phyloP scores from a whole-genome alignment of 2,329 filamentous ascomycete genomes.

The Ophiostoma ulmi region DNA sequence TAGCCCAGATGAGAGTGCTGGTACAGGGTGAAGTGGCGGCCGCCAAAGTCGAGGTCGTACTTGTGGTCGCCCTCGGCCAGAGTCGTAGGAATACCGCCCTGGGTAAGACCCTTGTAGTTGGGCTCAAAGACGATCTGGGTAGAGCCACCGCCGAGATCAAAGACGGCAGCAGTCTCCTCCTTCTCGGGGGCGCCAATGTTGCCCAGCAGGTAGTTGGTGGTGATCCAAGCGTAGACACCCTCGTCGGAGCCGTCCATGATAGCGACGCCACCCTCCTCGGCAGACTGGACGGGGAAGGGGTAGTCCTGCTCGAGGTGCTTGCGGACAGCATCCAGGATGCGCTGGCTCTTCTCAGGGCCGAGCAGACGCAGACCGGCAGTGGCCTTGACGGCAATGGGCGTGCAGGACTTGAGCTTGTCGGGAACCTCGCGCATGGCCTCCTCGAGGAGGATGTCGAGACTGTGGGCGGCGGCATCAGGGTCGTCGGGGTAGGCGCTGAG shows the following conservation, averaged over 20 bases:
- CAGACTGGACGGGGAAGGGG: constrained; percentile 88
- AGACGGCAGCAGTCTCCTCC: constrained; percentile 85
- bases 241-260: constrained; percentile 98
- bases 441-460: constrained; percentile 80
- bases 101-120: constrained; percentile 68
- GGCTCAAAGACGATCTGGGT: constrained; percentile 99
- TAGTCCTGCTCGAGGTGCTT: constrained; percentile 78
- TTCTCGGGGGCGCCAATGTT: constrained; percentile 94
- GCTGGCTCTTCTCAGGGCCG: constrained; percentile 71
- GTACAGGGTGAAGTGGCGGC: constrained; percentile 86
- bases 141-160: constrained; percentile 92
- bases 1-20: constrained; percentile 98
- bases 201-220: constrained; percentile 94
- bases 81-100: constrained; percentile 77
- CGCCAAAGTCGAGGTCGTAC: constrained; percentile 81
- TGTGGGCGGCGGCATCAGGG: constrained; percentile 81
- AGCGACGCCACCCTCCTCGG: constrained; percentile 78
- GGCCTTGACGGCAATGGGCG: constrained; percentile 93
- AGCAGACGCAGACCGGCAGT: constrained; percentile 89
- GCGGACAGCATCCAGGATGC: constrained; percentile 81
- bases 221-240: constrained; percentile 98
- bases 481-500: constrained; percentile 84
- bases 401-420: constrained; percentile 83
- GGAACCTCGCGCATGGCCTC: constrained; percentile 81
- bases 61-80: constrained; percentile 91